Conservation (phyloP, 2,329 filamentous ascomycete species). For the Ophiostoma ulmi region DNA sequence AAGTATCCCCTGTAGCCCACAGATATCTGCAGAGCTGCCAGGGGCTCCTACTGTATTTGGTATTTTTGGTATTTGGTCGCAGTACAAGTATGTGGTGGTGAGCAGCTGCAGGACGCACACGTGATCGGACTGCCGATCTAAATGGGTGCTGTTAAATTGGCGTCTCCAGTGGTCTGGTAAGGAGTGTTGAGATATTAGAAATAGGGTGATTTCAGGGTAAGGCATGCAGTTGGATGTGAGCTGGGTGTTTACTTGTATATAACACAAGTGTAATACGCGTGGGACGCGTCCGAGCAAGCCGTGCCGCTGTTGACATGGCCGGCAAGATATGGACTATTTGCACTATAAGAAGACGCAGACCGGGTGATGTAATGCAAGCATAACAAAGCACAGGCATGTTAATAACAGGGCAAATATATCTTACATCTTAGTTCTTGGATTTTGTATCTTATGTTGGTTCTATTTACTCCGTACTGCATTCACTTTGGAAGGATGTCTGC, state of each 20-base stretch:
- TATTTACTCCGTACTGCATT: background rate
- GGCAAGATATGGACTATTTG: background rate
- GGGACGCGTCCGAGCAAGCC: background rate
- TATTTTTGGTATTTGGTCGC: background rate
- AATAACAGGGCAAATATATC: background rate
- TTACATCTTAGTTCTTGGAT: background rate
- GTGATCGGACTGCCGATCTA: background rate
- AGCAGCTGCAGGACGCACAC: background rate
- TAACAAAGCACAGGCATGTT: background rate
- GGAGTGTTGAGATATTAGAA: background rate
- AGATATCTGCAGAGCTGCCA: background rate
- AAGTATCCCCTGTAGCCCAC: conserved; percentile 11
- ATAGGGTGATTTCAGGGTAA: background rate
- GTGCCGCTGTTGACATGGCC: background rate
- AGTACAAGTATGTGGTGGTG: background rate
- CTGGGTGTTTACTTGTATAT: background rate
- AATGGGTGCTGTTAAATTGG: background rate
- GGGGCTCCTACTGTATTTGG: background rate
- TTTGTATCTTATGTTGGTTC: background rate
- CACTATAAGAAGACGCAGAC: background rate
- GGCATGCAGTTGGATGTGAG: background rate
- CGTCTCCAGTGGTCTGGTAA: background rate
- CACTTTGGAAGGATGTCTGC: background rate
- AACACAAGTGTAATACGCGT: background rate
- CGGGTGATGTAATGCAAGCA: background rate